Base-by-base conservation (phyloP, 2,329 filamentous ascomycete genomes). In the Colletotrichum camelliae region DNA sequence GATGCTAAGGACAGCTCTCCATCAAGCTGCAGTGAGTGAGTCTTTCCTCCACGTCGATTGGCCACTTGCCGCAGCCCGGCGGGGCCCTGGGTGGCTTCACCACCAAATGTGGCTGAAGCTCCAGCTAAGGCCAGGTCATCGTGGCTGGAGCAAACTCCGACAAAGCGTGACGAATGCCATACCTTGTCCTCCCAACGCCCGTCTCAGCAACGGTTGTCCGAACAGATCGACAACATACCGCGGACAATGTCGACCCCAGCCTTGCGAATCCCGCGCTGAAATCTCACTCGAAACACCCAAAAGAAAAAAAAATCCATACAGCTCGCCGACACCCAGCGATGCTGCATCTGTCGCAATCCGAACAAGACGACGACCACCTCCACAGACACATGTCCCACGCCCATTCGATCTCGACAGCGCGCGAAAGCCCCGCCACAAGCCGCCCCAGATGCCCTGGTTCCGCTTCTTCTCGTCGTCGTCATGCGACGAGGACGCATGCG, bases 401-500 rank as follows among this genome's bases (percentile, higher is more conserved):
- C 65, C 67, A 60, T 70, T 64, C 52, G 52, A 69, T 65, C 64
- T 24, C 72, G 35, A 58, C 27, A 15, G 24, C 43, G 37, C 74
- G 52, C 16, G 16, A 58, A 52, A 64, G 64, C 73, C 48, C 73
- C 76, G 48, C 64, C 31, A 66, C 43, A 52, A 52, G 55, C 65
- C 48, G 71, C 61, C 67, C 65, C 68, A 70, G 70, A 78, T 78
- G 77, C 68, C 39, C 75, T 78, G 77, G 77, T 75, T 75, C 68
- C 67, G 83, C 57, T 78, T 82, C 77, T 83, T 52, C 43, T 52
- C 39, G 39, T 52, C 39, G 39, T 48, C 86, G 79, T 86, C 87
- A 79, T 94, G 92, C 87, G 88, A 88, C 82, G 88, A 89, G 80
- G 91, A 91, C 84, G 86, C 87, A 75, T 93, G 92, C 80, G 86